Evolutionary conservation across 2,329 filamentous ascomycete genomes (phyloP).

Genomic region (Ilyonectria sp.): DNA sequence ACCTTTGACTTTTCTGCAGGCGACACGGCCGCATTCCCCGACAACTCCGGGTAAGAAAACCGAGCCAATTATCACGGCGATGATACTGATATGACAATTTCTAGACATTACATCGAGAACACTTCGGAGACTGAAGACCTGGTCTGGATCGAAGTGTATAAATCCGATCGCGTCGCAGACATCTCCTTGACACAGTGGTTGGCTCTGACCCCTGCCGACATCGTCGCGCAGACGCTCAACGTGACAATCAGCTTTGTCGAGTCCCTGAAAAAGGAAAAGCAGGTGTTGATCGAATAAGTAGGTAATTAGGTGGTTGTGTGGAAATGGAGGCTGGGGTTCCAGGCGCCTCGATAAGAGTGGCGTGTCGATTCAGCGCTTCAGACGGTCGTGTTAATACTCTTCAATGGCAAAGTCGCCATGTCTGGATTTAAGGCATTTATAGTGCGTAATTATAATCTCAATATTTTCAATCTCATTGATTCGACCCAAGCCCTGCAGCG

Average conservation of each 20-base stretch:
- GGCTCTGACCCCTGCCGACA: conserved; percentile 74
- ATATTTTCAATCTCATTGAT: not conserved
- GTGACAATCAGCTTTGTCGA: conserved; percentile 70
- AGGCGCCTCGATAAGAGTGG: not conserved
- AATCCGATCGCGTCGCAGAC: conserved; percentile 76
- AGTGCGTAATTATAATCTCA: conserved; percentile 15
- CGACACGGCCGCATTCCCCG: conserved; percentile 79
- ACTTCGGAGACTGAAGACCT: conserved; percentile 74
- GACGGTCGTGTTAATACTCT: conserved; percentile 10
- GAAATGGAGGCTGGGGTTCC: not conserved
- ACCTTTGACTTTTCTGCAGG: conserved; percentile 78
- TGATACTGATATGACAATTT: not conserved
- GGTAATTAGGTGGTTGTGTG: conserved; percentile 17
- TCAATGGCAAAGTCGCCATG: conserved; percentile 1
- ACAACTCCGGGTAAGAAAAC: conserved; percentile 67
- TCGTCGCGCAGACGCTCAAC: conserved; percentile 73
- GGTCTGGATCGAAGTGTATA: conserved; percentile 79
- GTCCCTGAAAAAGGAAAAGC: conserved; percentile 75
- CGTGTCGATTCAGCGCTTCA: not conserved
- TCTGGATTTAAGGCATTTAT: not conserved
- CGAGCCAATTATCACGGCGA: fast-evolving
- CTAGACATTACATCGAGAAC: conserved; percentile 79
- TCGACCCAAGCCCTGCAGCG: not conserved
- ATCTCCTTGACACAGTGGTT: conserved; percentile 79
- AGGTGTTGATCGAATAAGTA: conserved; percentile 60